Conservation (phyloP, 1,284 basidiomycete species). For the Boletus albobrunnescens region DNA sequence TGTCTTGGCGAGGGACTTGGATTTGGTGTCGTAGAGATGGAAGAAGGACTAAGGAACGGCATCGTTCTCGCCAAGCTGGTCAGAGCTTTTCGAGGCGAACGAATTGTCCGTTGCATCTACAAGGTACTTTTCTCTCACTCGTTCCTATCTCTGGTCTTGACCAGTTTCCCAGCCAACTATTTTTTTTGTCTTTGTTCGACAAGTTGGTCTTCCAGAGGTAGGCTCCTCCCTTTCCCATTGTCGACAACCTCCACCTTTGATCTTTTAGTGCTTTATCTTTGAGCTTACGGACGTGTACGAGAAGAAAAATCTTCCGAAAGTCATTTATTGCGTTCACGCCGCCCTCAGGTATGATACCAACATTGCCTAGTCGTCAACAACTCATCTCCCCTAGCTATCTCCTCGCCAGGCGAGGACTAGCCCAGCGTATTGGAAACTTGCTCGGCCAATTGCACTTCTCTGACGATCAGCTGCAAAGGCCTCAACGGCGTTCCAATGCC, state of each 20-base stretch:
- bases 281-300: conserved; percentile 98
- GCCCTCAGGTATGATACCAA: conserved; percentile 68
- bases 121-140: conserved; percentile 51
- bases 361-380: conserved; percentile 1
- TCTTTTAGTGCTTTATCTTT: conserved; percentile 85
- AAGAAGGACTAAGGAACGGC: conserved; percentile 89
- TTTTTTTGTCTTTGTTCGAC: conserved; percentile 88
- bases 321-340: conserved; percentile 99
- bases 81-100: conserved; percentile 78
- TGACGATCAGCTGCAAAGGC: conserved; percentile 91
- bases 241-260: neutral
- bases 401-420: conserved; percentile 86
- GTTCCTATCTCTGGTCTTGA: conserved; percentile 3
- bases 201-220: conserved; percentile 89
- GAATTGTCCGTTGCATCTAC: conserved; percentile 83
- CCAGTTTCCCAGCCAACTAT: conserved; percentile 50
- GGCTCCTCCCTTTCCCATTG: conserved; percentile 12
- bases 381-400: conserved; percentile 64
- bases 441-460: conserved; percentile 93
- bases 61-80: conserved; percentile 94
- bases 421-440: conserved; percentile 90
- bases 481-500: conserved; percentile 95
- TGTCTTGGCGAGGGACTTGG: conserved; percentile 85
- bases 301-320: conserved; percentile 98
- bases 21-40: conserved; percentile 92